Conservation (phyloP, 1,284 basidiomycete species). For the Ganoderma multipileum region DNA sequence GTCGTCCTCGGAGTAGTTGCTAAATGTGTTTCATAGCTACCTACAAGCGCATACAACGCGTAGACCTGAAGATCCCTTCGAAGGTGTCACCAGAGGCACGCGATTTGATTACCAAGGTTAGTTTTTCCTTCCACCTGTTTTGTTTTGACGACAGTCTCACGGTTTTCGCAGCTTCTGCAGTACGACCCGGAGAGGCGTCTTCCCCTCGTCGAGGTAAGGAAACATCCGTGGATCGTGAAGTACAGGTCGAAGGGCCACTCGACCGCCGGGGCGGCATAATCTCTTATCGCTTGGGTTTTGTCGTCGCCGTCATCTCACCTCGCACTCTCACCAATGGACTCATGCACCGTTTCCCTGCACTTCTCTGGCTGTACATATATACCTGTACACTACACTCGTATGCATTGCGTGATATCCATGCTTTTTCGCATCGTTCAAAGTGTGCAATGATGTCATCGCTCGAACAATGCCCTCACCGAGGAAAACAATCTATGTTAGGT, state of each 20-base stretch:
- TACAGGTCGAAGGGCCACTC: constrained; percentile 59
- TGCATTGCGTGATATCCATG: constrained; percentile 5
- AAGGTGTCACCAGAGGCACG: constrained; percentile 70
- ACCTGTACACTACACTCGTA: constrained; percentile 2
- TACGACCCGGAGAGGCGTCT: constrained; percentile 88
- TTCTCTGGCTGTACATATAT: constrained; percentile 6
- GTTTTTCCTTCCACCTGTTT: constrained; percentile 19
- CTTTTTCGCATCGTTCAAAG: background rate
- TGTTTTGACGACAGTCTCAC: background rate
- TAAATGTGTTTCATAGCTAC: constrained; percentile 65
- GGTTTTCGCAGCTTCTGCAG: constrained; percentile 73
- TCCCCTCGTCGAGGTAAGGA: constrained; percentile 80
- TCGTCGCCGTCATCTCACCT: constrained; percentile 1
- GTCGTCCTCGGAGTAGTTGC: background rate
- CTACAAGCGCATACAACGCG: constrained; percentile 83
- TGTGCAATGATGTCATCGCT: background rate
- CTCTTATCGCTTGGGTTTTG: background rate
- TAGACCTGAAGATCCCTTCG: constrained; percentile 82
- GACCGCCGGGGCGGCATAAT: constrained; percentile 23
- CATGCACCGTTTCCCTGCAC: constrained; percentile 11
- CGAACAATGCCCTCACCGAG: background rate
- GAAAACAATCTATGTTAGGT: too few species aligned
- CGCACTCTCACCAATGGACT: constrained; percentile 19
- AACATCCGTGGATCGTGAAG: constrained; percentile 94
- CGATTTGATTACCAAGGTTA: constrained; percentile 69